A percentile compares a stretch with the other conserved stretches of the same genome.
Conservation (phyloP, 192 early-diverging fungal genomes). For the Umbelopsis ramanniana region DNA sequence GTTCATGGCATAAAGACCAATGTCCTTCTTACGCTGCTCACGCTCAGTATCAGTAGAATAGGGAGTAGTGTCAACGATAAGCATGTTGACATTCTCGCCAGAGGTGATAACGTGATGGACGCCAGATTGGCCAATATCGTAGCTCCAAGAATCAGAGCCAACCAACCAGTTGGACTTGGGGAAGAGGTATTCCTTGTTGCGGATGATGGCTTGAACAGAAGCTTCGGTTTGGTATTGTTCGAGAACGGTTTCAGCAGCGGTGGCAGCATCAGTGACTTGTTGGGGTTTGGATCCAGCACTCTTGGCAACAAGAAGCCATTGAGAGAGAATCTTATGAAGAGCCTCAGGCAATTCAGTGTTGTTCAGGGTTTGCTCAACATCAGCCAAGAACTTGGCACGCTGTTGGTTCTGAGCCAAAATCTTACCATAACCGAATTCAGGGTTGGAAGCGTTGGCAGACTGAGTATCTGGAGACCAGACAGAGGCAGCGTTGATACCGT, state of each 20-base stretch:
- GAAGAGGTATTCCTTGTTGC: slow-evolving; percentile 51
- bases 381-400: slow-evolving; percentile 67
- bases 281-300: slow-evolving; percentile 37
- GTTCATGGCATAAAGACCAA: slow-evolving; percentile 95
- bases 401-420: slow-evolving; percentile 69
- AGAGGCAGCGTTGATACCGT: slow-evolving; percentile 71
- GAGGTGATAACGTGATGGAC: slow-evolving; percentile 90
- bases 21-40: slow-evolving; percentile 86
- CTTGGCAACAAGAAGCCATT: slow-evolving; percentile 64
- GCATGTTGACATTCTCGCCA: slow-evolving; percentile 85
- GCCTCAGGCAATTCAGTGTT: slow-evolving; percentile 49
- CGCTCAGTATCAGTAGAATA: slow-evolving; percentile 63
- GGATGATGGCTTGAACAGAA: not conserved
- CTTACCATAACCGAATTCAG: slow-evolving; percentile 89
- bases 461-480: slow-evolving; percentile 69
- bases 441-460: slow-evolving; percentile 58
- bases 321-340: slow-evolving; percentile 63
- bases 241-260: slow-evolving; percentile 16
- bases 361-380: slow-evolving; percentile 64
- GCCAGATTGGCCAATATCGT: slow-evolving; percentile 86
- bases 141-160: slow-evolving; percentile 85
- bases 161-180: slow-evolving; percentile 85
- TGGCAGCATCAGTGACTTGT: slow-evolving; percentile 38
- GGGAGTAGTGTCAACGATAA: slow-evolving; percentile 87
- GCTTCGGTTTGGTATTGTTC: slow-evolving; percentile 13